A percentile compares a stretch with the other conserved stretches of the same genome.
These are phyloP conservation scores for Colletotrichum tamarilloi DNA, from an alignment of 2,329 filamentous ascomycete genomes.

Conservation along the genomic window DNA sequence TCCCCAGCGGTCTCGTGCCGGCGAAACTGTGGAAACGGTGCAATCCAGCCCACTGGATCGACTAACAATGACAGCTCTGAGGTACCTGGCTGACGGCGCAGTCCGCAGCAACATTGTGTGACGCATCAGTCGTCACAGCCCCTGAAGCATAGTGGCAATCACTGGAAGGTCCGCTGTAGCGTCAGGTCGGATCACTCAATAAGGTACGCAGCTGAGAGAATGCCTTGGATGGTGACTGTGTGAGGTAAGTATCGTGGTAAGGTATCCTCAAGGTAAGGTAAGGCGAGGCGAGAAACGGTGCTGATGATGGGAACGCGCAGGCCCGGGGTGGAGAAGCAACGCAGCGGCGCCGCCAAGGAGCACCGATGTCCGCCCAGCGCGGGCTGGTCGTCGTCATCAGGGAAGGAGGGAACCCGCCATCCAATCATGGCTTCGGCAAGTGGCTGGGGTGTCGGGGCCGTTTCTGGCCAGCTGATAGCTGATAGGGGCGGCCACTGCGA, in stretches of 20 bases:
- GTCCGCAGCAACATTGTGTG: background rate
- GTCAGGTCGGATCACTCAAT: background rate
- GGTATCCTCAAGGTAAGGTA: too few relatives aligned
- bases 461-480: constrained; percentile 18
- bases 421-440: constrained; percentile 19
- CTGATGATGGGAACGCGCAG: background rate
- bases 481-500: background rate
- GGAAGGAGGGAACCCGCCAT: constrained; percentile 8
- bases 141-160: constrained; percentile 8
- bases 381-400: constrained; percentile 34
- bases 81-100: background rate
- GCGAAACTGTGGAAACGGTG: constrained; percentile 10
- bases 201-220: too few relatives aligned
- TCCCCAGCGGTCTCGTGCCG: constrained; percentile 18
- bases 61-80: background rate
- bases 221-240: too few relatives aligned
- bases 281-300: background rate
- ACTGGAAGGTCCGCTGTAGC: background rate
- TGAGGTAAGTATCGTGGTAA: too few relatives aligned
- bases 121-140: constrained; percentile 27
- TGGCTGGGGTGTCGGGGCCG: constrained; percentile 15
- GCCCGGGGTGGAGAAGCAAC: constrained; percentile 25
- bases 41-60: background rate
- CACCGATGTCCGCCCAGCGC: constrained; percentile 33
- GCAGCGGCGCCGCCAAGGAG: constrained; percentile 34